Conservation (phyloP, 2,329 filamentous ascomycete species). For the Aspergillus bombycis region DNA sequence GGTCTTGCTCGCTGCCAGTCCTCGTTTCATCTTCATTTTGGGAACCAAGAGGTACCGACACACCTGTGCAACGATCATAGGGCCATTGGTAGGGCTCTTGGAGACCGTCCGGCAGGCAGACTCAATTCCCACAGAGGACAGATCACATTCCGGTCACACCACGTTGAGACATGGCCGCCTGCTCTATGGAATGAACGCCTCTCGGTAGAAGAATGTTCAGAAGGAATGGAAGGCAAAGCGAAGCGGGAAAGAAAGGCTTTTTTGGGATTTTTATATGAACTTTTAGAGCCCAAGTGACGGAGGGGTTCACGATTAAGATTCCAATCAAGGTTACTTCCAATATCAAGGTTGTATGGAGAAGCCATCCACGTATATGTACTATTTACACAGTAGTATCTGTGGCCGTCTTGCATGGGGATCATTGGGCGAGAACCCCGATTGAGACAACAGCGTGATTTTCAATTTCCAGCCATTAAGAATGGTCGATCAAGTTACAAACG, state of each 20-base stretch:
- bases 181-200: not conserved
- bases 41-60: constrained; percentile 2
- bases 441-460: not conserved
- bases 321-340: not conserved
- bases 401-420: constrained; percentile 1
- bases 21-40: constrained; percentile 10
- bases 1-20: not conserved
- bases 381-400: not conserved
- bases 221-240: constrained; percentile 3
- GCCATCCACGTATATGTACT: not conserved
- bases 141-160: constrained; percentile 20
- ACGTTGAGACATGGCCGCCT: constrained; percentile 1
- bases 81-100: constrained; percentile 5
- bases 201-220: not conserved
- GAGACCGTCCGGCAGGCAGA: constrained; percentile 1
- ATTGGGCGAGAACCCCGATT: constrained; percentile 1
- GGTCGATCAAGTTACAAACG: not conserved
- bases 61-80: constrained; percentile 19
- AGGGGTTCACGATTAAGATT: not conserved
- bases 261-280: not conserved
- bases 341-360: not conserved
- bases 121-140: constrained; percentile 13
- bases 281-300: not conserved
- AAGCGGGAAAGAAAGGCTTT: not conserved
- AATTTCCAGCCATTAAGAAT: not conserved